Percentiles rank a stretch among this genome's conserved stretches.
phyloP scores from a whole-genome alignment of 441 rosid species.

The Adansonia rubrostipa region DNA sequence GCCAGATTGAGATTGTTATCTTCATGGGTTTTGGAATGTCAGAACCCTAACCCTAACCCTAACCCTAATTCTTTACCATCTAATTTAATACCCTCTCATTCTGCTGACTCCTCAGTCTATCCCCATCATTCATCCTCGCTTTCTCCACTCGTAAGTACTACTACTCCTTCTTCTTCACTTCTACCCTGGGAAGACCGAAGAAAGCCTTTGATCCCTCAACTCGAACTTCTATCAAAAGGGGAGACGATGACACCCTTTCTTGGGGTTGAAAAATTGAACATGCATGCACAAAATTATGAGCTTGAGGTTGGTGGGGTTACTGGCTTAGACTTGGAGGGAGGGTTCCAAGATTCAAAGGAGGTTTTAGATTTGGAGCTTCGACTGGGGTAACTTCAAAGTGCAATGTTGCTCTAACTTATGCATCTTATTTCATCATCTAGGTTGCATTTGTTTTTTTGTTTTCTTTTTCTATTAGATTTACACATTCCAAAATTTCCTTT shows the following conservation, averaged over 20 bases:
- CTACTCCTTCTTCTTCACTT: conserved; percentile 40
- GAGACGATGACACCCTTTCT: conserved; percentile 24
- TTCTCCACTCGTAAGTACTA: conserved; percentile 24
- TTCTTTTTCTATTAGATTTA: not conserved
- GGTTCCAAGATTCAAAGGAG: conserved; percentile 48
- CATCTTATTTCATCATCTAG: not conserved
- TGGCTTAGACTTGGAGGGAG: conserved; percentile 73
- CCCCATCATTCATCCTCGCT: conserved; percentile 18
- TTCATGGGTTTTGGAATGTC: conserved; percentile 56
- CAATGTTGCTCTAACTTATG: not conserved
- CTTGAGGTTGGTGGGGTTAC: conserved; percentile 48
- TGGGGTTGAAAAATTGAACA: conserved; percentile 12
- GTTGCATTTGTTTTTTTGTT: not conserved
- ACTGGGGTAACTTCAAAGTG: conserved; percentile 59
- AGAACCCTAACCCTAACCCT: conserved; percentile 63
- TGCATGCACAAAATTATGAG: conserved; percentile 26
- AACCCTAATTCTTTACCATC: conserved; percentile 37
- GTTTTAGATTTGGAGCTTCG: conserved; percentile 92
- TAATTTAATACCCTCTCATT: conserved; percentile 41
- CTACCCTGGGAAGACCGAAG: conserved; percentile 36
- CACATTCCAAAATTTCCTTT: not conserved
- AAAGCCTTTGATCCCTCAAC: conserved; percentile 6
- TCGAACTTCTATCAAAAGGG: conserved; percentile 31
- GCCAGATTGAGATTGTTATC: conserved; percentile 68
- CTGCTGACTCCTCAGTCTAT: conserved; percentile 26